Base-by-base conservation (phyloP, 2,329 filamentous ascomycete genomes). In the Fusarium haematococcum region DNA sequence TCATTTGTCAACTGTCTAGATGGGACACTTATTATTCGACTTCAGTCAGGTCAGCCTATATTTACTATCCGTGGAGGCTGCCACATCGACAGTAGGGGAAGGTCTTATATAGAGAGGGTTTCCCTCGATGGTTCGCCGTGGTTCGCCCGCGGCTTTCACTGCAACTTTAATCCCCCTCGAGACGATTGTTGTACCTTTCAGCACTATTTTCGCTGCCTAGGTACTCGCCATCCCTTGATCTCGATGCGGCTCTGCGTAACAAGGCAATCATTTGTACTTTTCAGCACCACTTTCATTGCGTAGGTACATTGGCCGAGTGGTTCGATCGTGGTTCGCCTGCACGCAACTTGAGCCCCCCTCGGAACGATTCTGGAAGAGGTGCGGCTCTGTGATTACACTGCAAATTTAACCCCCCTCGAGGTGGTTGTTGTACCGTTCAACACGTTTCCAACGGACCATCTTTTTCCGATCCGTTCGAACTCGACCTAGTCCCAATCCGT, bases 401-500 rank as follows among this genome's bases (percentile, higher is more conserved):
- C 33, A 57, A 57, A 35, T 39, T 39, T 57, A 57, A 57, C 33
- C 32, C 20, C 6, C 32, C 54, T 9, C 20, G 14, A 57, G 25
- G 48, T 13, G 25, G 7, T n/a, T 7, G 5, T 30, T 1, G 1
- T 3, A 30, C 54, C 7, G 20, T 25, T 27, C 35, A 37, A n/a
- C 27, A 35, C 61, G 61, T 63, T 54, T 56, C 8, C 27, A 32
- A 63, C 60, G 60, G 43, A 39, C 3, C 27, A 60, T 4, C 7
- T 16, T 41, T 32, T 43, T 16, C 35, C 20, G 30, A 7, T 30
- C 43, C 32, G 30, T 33, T 25, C 9, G 10, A 27, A 5, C 7
- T 6, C 6, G 7, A 11, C 5, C 72, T 74, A 75, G 65, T 73
- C 54, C 69, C 0, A n/a, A 60, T 67, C n/a, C 23, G 57, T 60